These are phyloP conservation scores for Eucalyptus pauciflora DNA, from an alignment of 345 rosid species.

Conservation along the genomic window DNA sequence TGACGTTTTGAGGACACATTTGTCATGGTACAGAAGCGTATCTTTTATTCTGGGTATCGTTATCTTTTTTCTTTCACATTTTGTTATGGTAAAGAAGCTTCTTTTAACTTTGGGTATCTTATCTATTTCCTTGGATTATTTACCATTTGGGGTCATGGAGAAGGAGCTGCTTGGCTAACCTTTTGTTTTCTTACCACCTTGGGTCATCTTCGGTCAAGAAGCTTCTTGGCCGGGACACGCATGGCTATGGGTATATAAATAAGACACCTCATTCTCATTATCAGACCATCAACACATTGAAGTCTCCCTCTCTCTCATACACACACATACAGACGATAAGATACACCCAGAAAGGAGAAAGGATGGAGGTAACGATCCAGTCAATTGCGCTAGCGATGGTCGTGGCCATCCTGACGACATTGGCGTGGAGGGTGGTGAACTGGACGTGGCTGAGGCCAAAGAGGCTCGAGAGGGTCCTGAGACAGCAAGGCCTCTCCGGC, in stretches of 20 bases:
- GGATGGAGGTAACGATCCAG: not conserved
- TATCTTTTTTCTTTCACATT: not conserved
- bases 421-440: not conserved
- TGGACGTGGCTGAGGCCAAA: conserved; percentile 2
- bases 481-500: not conserved
- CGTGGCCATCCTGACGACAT: not conserved
- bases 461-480: not conserved
- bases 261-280: not conserved
- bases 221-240: not conserved
- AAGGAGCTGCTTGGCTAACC: not conserved
- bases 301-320: not conserved
- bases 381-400: not conserved
- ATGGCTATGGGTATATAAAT: not conserved
- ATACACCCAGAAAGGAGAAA: not conserved
- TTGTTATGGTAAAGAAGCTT: not conserved
- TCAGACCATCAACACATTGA: not conserved
- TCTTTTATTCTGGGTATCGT: not conserved
- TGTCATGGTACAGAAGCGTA: not conserved
- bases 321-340: not conserved
- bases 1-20: not conserved
- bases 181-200: not conserved
- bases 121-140: not conserved
- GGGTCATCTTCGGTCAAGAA: not conserved
- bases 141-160: not conserved
- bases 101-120: not conserved